Evolutionary conservation across 441 rosid genomes (phyloP).

Genomic region (Metrosideros polymorpha): DNA sequence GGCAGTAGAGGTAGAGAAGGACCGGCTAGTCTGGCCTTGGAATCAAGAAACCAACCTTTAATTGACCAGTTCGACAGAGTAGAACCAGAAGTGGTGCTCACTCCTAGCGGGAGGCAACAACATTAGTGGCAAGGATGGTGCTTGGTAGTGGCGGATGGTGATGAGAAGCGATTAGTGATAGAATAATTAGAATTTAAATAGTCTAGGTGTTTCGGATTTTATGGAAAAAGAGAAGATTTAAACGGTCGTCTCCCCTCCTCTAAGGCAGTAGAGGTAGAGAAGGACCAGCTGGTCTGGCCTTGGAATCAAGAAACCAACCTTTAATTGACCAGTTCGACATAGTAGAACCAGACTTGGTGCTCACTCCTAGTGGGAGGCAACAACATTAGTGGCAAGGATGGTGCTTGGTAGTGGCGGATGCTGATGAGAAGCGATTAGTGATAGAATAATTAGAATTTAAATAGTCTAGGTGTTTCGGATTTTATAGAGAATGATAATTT

Average conservation of each 20-base stretch:
- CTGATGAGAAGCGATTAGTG: neutral
- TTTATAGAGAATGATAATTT: neutral
- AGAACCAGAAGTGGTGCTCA: neutral
- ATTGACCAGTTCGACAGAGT: accelerated
- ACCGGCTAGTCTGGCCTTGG: neutral
- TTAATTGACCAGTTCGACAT: accelerated
- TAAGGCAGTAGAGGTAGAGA: neutral
- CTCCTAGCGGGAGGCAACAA: neutral
- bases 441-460: neutral
- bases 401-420: neutral
- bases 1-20: neutral
- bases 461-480: accelerated
- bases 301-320: accelerated
- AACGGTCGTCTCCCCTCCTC: neutral
- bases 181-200: neutral
- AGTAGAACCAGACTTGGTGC: neutral
- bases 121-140: neutral
- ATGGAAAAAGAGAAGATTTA: neutral
- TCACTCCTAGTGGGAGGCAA: neutral
- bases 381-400: neutral
- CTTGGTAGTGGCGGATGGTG: neutral
- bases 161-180: neutral
- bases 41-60: accelerated
- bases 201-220: neutral
- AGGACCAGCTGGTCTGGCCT: neutral